Percentiles rank a stretch among this genome's conserved stretches.
Conservation (phyloP, 148 eudicot genomes). For the Rhododendron kiyosumense region DNA sequence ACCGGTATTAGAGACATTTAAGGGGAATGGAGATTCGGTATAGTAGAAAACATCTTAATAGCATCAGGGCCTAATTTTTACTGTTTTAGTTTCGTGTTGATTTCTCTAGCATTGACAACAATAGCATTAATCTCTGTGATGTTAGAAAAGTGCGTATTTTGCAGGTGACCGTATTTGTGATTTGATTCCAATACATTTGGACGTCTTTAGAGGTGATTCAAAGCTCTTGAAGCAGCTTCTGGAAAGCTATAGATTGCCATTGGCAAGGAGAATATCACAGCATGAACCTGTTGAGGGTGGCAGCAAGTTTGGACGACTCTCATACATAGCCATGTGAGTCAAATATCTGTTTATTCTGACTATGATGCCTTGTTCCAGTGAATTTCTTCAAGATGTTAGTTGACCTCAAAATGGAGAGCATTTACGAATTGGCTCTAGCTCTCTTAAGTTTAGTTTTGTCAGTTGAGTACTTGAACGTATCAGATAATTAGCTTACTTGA, state of each 20-base stretch:
- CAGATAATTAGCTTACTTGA: not conserved
- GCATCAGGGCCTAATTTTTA: not conserved
- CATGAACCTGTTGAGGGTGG: conserved; percentile 19
- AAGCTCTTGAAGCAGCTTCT: conserved; percentile 56
- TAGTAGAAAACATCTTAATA: not conserved
- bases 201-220: conserved; percentile 71
- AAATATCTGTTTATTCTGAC: not conserved
- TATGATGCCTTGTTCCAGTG: not conserved
- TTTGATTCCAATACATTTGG: conserved; percentile 79
- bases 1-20: not conserved
- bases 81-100: not conserved
- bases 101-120: not conserved
- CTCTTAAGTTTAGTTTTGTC: not conserved
- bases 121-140: not conserved
- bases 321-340: conserved; percentile 86
- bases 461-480: not conserved
- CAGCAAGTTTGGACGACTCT: conserved; percentile 48
- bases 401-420: not conserved
- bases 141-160: conserved; percentile 11
- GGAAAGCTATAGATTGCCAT: conserved; percentile 64
- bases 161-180: conserved; percentile 85
- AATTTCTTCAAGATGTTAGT: not conserved
- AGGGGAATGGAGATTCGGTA: not conserved
- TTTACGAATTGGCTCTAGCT: not conserved
- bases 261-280: conserved; percentile 29